phyloP scores from a whole-genome alignment of 345 rosid species.

The Eucalyptus fibrosa region DNA sequence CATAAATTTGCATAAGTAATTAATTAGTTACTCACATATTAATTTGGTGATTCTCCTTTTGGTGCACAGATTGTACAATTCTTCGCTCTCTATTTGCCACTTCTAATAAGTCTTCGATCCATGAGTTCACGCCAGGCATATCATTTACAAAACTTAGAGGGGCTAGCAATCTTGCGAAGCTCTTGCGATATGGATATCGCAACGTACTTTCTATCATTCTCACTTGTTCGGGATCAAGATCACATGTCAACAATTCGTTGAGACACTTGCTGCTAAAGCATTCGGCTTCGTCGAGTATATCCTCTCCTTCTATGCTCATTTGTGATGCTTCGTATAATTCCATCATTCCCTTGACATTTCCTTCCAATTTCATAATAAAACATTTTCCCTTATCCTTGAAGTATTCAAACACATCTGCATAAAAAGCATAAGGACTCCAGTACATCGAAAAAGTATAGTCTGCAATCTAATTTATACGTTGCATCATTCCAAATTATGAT shows the following conservation, averaged over 20 bases:
- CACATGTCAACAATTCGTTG: background rate
- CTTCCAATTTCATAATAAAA: background rate
- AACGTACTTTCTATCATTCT: background rate
- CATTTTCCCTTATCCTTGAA: conserved; percentile 5
- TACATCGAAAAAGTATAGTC: background rate
- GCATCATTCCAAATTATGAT: background rate
- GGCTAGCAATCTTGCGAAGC: background rate
- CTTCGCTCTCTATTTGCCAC: background rate
- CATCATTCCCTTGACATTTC: conserved; percentile 4
- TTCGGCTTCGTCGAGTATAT: conserved; percentile 16
- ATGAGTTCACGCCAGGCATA: background rate
- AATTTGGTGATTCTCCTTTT: background rate
- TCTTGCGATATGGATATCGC: background rate
- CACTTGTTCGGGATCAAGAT: background rate
- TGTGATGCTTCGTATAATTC: conserved; percentile 44
- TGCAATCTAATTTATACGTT: background rate
- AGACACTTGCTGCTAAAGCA: background rate
- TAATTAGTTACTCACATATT: background rate
- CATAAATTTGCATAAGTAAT: background rate
- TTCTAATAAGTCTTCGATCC: background rate
- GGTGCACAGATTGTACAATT: background rate
- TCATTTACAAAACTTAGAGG: background rate
- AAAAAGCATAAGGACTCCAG: background rate
- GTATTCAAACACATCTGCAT: conserved; percentile 12
- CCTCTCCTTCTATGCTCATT: conserved; percentile 29